These are phyloP conservation scores for Acorus calamus DNA, from an alignment of 106 monocot genomes.

Conservation along the genomic window DNA sequence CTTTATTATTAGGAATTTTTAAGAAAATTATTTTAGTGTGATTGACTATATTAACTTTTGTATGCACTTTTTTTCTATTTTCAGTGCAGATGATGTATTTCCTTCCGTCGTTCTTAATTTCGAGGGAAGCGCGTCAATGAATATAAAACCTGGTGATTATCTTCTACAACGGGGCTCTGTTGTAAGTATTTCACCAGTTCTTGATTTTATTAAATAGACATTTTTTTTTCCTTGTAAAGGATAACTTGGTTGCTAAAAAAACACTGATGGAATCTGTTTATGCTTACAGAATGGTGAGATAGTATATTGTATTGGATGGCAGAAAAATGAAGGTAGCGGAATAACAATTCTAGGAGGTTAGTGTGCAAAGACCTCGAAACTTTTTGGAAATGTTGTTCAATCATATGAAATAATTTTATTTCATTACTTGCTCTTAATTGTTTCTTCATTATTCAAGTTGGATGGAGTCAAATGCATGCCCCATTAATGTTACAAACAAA, in stretches of 20 bases:
- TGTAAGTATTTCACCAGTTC: conserved; percentile 34
- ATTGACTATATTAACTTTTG: too few relatives aligned
- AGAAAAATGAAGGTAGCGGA: conserved; percentile 64
- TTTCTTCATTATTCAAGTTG: too few relatives aligned
- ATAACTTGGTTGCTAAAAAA: too few relatives aligned
- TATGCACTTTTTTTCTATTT: too few relatives aligned
- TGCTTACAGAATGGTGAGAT: conserved; percentile 46
- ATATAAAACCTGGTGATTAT: conserved; percentile 70
- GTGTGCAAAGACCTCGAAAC: conserved; percentile 1
- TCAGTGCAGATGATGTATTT: conserved; percentile 57
- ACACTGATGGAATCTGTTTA: neutral
- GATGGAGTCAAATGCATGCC: too few relatives aligned
- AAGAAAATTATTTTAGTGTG: too few relatives aligned
- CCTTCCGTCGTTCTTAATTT: conserved; percentile 71
- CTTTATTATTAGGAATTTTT: too few relatives aligned
- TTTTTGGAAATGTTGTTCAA: too few relatives aligned
- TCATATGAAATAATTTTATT: too few relatives aligned
- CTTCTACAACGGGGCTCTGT: conserved; percentile 69
- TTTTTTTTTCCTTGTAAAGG: neutral
- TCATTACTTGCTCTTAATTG: too few relatives aligned
- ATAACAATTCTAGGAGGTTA: conserved; percentile 92
- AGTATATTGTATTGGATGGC: conserved; percentile 97
- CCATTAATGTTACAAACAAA: too few relatives aligned
- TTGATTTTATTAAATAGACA: neutral
- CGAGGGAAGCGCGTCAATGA: conserved; percentile 56